Conservation (phyloP, 352 stramenopile species). For the Globisporangium splendens region DNA sequence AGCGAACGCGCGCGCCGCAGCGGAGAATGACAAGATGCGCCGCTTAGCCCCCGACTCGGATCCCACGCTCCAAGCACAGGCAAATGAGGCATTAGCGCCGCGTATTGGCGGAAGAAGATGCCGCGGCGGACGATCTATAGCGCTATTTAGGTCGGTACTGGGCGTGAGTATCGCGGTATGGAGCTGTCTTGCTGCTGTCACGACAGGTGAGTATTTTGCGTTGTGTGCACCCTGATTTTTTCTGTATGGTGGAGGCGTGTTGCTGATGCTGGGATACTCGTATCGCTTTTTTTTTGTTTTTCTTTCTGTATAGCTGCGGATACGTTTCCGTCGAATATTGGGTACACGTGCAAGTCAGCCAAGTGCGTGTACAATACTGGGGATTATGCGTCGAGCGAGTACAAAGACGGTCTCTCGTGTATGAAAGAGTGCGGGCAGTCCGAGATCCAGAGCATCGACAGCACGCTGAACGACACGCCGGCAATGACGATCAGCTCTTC, state of each 20-base stretch:
- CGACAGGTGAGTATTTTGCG: not conserved
- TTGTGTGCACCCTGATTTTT: not conserved
- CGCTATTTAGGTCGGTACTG: not conserved
- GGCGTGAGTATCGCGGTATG: not conserved
- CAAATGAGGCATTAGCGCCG: not conserved
- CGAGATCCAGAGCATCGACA: constrained; percentile 41
- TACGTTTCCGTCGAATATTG: constrained; percentile 29
- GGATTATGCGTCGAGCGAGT: constrained; percentile 26
- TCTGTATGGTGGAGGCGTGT: too few relatives aligned
- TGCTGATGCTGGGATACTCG: too few relatives aligned
- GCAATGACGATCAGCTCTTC: constrained; percentile 41
- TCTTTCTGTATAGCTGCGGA: constrained; percentile 14
- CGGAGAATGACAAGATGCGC: constrained; percentile 18
- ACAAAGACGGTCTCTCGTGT: constrained; percentile 43
- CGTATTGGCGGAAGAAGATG: not conserved
- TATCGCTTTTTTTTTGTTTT: too few relatives aligned
- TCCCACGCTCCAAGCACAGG: not conserved
- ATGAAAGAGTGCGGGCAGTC: constrained; percentile 43
- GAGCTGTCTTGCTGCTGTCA: not conserved
- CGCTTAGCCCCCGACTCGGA: not conserved
- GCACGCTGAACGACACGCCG: constrained; percentile 45
- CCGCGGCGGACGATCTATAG: not conserved
- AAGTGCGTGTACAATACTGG: constrained; percentile 44
- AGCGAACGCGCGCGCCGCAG: constrained; percentile 1
- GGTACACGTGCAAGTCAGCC: constrained; percentile 45